Conservation (phyloP, 495 filamentous ascomycete genomes). For the Hyaloscypha variabilis region DNA sequence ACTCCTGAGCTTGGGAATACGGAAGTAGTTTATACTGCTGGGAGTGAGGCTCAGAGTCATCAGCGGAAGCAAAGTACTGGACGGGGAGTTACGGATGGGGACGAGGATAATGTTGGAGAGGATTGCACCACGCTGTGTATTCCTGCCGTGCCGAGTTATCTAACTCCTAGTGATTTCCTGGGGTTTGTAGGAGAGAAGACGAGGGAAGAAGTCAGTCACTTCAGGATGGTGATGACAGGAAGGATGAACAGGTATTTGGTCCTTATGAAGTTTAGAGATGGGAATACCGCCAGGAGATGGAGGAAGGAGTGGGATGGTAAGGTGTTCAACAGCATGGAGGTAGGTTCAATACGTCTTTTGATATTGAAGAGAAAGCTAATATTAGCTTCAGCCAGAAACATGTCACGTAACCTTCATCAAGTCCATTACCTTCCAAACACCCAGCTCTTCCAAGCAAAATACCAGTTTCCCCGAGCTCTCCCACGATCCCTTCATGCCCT, state of each 20-base stretch:
- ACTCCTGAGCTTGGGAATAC: constrained; percentile 50
- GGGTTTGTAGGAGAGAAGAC: constrained; percentile 92
- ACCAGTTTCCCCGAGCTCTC: constrained; percentile 60
- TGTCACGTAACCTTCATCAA: constrained; percentile 97
- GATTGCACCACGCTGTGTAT: constrained; percentile 92
- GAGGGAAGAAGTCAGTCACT: constrained; percentile 87
- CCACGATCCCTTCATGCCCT: constrained; percentile 67
- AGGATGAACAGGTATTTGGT: constrained; percentile 93
- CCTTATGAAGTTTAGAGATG: constrained; percentile 89
- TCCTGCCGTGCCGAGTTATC: constrained; percentile 90
- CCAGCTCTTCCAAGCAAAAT: constrained; percentile 39
- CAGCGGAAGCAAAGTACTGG: constrained; percentile 3
- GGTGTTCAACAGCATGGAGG: constrained; percentile 92
- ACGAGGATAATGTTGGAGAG: constrained; percentile 43
- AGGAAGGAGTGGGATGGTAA: constrained; percentile 91
- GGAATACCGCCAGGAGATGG: constrained; percentile 74
- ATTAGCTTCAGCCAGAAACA: constrained; percentile 76
- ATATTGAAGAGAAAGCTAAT: neutral
- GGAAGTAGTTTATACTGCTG: constrained; percentile 35
- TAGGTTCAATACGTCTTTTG: constrained; percentile 43
- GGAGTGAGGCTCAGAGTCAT: neutral
- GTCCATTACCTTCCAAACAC: constrained; percentile 69
- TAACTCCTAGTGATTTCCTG: constrained; percentile 87
- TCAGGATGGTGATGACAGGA: constrained; percentile 90
- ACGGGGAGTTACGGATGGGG: constrained; percentile 19